A percentile compares a stretch with the other conserved stretches of the same genome.
These are phyloP conservation scores for Diaporthe sp. DNA, from an alignment of 2,329 filamentous ascomycete genomes.

Conservation along the genomic window DNA sequence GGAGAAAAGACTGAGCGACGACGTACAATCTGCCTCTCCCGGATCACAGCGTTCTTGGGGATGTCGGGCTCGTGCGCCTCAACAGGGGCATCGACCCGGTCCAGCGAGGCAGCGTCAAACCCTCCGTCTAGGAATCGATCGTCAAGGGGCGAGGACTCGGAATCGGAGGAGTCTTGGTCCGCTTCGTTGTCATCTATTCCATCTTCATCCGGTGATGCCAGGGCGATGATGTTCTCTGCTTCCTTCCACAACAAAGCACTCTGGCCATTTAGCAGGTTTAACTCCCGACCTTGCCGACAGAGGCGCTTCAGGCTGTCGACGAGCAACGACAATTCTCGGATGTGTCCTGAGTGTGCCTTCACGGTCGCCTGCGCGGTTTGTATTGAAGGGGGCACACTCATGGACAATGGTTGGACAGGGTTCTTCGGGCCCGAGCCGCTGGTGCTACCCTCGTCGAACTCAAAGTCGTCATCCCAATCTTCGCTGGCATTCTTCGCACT, in stretches of 20 bases:
- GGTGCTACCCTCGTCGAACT: constrained; percentile 70
- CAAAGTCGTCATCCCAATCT: constrained; percentile 92
- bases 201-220: constrained; percentile 80
- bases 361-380: constrained; percentile 86
- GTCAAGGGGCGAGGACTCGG: constrained; percentile 57
- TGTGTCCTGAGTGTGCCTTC: constrained; percentile 85
- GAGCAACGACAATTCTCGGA: constrained; percentile 83
- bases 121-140: constrained; percentile 62
- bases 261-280: constrained; percentile 73
- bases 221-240: constrained; percentile 87
- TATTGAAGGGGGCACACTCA: constrained; percentile 85
- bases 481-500: constrained; percentile 85
- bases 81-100: constrained; percentile 58
- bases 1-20: constrained; percentile 74
- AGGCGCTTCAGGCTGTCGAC: constrained; percentile 88
- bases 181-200: constrained; percentile 53
- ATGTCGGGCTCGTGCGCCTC: constrained; percentile 58
- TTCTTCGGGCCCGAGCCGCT: constrained; percentile 50
- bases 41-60: constrained; percentile 66
- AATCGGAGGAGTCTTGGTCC: constrained; percentile 53
- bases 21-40: constrained; percentile 65
- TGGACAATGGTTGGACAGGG: constrained; percentile 57
- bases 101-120: constrained; percentile 61
- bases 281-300: constrained; percentile 76
- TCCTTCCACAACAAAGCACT: constrained; percentile 79